phyloP scores from a whole-genome alignment of 2,329 filamentous ascomycete genomes.

The Penicillium sp. region DNA sequence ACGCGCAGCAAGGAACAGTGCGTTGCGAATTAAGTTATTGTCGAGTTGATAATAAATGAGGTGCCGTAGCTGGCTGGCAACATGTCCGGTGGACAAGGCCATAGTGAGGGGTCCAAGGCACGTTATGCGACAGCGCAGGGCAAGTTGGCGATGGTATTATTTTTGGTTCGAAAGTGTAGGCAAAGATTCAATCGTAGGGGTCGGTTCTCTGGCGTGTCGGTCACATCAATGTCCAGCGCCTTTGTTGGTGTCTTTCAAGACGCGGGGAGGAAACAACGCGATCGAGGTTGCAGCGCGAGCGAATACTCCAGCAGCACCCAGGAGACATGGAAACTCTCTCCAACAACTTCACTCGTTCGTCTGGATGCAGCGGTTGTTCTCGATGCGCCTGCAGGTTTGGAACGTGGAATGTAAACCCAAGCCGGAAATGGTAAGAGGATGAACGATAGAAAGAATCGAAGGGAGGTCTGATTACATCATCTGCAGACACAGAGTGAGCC shows the following conservation, averaged over 20 bases:
- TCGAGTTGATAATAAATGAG: constrained; percentile 77
- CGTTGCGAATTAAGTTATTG: constrained; percentile 85
- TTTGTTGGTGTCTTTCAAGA: constrained; percentile 12
- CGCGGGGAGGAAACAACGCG: constrained; percentile 25
- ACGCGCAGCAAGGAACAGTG: constrained; percentile 89
- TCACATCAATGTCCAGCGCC: constrained; percentile 18
- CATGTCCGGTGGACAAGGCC: constrained; percentile 57
- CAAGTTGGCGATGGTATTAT: constrained; percentile 2
- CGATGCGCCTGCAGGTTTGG: constrained; percentile 10
- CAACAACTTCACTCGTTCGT: neutral
- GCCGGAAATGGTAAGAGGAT: constrained; percentile 22
- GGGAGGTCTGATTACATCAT: constrained; percentile 8
- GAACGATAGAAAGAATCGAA: constrained; percentile 8
- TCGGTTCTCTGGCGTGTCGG: constrained; percentile 5
- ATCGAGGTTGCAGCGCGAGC: constrained; percentile 13
- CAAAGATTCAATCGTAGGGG: constrained; percentile 7
- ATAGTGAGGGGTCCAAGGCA: constrained; percentile 42
- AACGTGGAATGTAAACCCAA: constrained; percentile 26
- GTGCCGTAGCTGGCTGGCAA: constrained; percentile 63
- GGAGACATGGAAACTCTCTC: constrained; percentile 10
- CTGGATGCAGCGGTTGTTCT: constrained; percentile 11
- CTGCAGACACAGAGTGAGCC: constrained; percentile 9
- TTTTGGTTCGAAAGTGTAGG: neutral
- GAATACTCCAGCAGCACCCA: constrained; percentile 16
- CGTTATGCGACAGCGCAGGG: constrained; percentile 4